Base-by-base conservation (phyloP, 768 basidiomycete genomes). In the Phlegmacium glaucopus region DNA sequence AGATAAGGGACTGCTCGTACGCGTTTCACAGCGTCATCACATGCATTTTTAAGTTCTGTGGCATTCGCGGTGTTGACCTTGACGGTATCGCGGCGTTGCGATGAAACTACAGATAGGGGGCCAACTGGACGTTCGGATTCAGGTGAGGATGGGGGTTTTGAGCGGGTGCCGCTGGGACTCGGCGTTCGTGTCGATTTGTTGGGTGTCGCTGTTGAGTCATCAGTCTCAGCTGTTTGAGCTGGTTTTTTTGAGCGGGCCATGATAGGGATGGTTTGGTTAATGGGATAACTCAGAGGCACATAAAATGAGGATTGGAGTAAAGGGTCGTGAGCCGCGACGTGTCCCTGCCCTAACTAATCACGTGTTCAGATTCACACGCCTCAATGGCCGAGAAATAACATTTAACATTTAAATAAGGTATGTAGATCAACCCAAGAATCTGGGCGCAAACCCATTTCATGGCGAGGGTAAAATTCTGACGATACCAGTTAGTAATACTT, bases 1-100 rank as follows among this genome's bases (percentile, higher is more conserved):
- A 27, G 29, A 4, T 16, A 17, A 47, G 28, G 17, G 34, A 71
- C 72, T n/a, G n/a, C n/a, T n/a, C n/a, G 47, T 62, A 95, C 94
- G 60, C 90, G 85, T 67, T 90, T 92, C 48, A 97, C 71, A 38
- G 86, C 85, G 69, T 98, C 94, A 66, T 98, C 94, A 51, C 82
- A 83, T 13, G 83, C 77, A 56, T 83, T 82, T 65, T 84, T 84
- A 54, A 85, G 72, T 53, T 85, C 83, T 13, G 74, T 76, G 30
- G 69, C 47, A 57, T 68, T 83, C 4, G 72, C 71, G 52, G 77
- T 78, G 68, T 85, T 85, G 50, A 84, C 76, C 60, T 80, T 84
- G 58, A 84, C 67, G 6, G 67, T 63, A 44, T 84, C 82, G 39
- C 81, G 71, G 28, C 76, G 71, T 44, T 66, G 71, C 2, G 71